Evolutionary conservation across 768 basidiomycete species (phyloP).

Genomic region (Kwoniella bestiolae): DNA sequence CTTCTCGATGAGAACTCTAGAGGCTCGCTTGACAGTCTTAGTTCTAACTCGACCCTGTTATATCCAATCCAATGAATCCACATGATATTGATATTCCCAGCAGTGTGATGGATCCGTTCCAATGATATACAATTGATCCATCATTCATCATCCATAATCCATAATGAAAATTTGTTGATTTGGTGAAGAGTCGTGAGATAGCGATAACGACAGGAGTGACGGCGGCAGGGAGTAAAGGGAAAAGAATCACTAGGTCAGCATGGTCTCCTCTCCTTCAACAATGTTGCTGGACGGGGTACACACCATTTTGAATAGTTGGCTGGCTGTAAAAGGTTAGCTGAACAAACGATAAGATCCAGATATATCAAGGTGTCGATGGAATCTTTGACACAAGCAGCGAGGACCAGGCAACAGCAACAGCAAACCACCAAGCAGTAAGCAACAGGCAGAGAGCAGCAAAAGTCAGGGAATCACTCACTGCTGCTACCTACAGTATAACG

Average conservation of each 20-base stretch:
- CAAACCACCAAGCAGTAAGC: no score
- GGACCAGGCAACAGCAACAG: neutral
- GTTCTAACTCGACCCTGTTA: conserved; percentile 96
- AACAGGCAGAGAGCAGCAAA: neutral
- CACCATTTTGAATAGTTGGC: conserved; percentile 26
- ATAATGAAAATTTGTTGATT: neutral
- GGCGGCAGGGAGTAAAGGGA: neutral
- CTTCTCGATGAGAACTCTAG: conserved; percentile 98
- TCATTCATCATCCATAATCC: neutral
- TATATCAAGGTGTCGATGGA: neutral
- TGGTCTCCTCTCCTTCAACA: neutral
- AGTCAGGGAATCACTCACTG: conserved; percentile 1
- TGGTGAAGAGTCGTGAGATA: neutral
- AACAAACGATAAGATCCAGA: neutral
- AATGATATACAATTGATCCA: neutral
- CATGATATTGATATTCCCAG: neutral
- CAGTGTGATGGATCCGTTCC: neutral
- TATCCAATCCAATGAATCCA: conserved; percentile 7
- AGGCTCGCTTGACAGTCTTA: conserved; percentile 99
- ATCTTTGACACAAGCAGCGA: neutral
- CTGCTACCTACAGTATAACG: neutral
- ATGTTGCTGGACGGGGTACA: neutral
- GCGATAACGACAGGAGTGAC: neutral
- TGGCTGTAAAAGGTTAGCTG: conserved; percentile 22
- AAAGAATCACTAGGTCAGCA: conserved; percentile 12